These are phyloP conservation scores for Claviceps sp. DNA, from an alignment of 2,329 filamentous ascomycete species.

Conservation along the genomic window DNA sequence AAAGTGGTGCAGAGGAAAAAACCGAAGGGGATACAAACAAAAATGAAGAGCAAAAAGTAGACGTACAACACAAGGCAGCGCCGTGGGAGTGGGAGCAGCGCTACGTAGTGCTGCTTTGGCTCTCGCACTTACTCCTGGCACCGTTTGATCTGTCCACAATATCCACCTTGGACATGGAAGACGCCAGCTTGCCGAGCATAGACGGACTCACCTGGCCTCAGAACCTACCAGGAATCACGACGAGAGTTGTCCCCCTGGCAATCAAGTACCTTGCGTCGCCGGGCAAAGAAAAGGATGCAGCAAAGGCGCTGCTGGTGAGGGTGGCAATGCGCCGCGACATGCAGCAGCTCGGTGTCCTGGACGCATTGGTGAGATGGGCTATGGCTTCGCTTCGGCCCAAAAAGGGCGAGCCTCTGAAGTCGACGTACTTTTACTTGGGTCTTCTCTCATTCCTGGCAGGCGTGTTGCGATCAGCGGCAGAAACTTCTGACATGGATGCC, in stretches of 20 bases:
- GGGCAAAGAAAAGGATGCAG: conserved; percentile 80
- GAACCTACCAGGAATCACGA: conserved; percentile 54
- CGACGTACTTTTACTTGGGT: conserved; percentile 66
- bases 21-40: background rate
- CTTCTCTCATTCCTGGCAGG: conserved; percentile 68
- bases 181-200: conserved; percentile 28
- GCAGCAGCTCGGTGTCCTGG: conserved; percentile 60
- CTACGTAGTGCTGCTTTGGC: conserved; percentile 79
- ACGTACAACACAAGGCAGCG: conserved; percentile 7
- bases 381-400: conserved; percentile 42
- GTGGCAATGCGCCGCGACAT: conserved; percentile 79
- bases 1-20: background rate
- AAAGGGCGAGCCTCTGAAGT: conserved; percentile 22
- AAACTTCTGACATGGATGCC: conserved; percentile 59
- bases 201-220: conserved; percentile 40
- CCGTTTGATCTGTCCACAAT: conserved; percentile 87
- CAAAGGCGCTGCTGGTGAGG: conserved; percentile 69
- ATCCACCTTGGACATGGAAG: conserved; percentile 45
- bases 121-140: conserved; percentile 67
- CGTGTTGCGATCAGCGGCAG: conserved; percentile 53
- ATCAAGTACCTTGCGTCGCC: conserved; percentile 58
- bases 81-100: conserved; percentile 71
- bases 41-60: background rate
- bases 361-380: conserved; percentile 57
- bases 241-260: conserved; percentile 57